Base-by-base conservation (phyloP, 2,329 filamentous ascomycete genomes). In the Claviceps paspali region DNA sequence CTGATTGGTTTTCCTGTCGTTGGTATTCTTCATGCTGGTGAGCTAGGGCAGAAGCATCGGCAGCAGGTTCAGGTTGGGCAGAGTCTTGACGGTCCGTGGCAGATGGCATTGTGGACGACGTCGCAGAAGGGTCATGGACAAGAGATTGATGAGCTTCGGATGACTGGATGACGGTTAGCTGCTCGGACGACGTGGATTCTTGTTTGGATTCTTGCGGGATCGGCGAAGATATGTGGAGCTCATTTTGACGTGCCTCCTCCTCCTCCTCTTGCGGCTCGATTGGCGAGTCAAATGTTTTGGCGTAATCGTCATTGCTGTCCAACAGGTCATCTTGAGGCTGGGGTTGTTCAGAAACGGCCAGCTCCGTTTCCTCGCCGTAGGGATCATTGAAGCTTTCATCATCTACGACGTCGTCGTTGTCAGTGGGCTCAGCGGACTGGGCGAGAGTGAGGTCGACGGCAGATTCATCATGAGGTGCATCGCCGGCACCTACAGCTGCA, bases 211-310 rank as follows among this genome's bases (percentile, higher is more conserved):
- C 53, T 59, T 48, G 50, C 41, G 50, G 52, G 47, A 58, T 54
- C 49, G 46, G 37, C 15, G 61, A 56, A 55, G 62, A 59, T 65
- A 67, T 58, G 65, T 62, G 51, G 48, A 52, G 55, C 49, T 48
- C 49, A 44, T 46, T 45, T 43, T 51, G 49, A 50, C 56, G 52
- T 47, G 52, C 55, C 43, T 54, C 54, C 41, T 52, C 58, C 43
- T 56, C 52, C 39, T 58, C 54, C 43, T 56, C 52, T 38, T 58
- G 53, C 33, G 52, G 47, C 32, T 49, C 56, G 49, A 57, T 56
- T 39, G 64, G 62, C 40, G 67, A 68, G 52, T 68, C 62, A 60
- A 67, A 65, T 27, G 58, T 64, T 51, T 62, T 67, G 47, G 63
- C 62, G 55, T 68, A 66, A 46, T 68, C 64, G 58, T 68, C 65